Evolutionary conservation across 495 filamentous ascomycete genomes (phyloP), one percentile per base, ranked within the genome.

Genomic region (Oidiodendron maius): DNA sequence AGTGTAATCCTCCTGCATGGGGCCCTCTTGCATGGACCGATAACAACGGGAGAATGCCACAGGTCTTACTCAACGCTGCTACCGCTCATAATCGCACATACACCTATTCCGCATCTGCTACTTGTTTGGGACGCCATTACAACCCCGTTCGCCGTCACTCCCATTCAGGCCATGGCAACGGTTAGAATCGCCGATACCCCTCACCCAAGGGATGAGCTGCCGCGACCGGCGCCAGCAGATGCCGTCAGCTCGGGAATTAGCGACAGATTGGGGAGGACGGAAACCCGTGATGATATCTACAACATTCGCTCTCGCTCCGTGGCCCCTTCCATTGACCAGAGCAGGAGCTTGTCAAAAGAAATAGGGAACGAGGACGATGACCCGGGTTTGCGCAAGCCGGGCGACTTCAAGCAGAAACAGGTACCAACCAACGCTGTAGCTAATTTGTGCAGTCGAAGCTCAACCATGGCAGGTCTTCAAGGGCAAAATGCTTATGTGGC

Each of bases 401-500:
- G 41, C 20, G 49, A 52, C 35, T 52, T 39, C 22, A 52, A 52
- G 38, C 15, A 52, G 34, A 52, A 52, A 43, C 49, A 52, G 49
- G 49, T 52, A 45, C 23, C 34, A 30, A 21, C 12, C 22, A n/a
- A 17, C 16, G 17, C 10, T 11, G 17, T 43, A 11, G 6, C 35
- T 24, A 21, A 50, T 16, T 9, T 8, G 12, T 50, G 25, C 16
- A 11, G 23, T 20, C 26, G 24, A 17, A 28, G 9, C 34, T 37
- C 18, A 36, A 26, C 36, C 34, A 26, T 9, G 5, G 5, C 64
- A 73, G 62, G 58, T 71, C 24, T 73, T 72, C 47, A 60, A 58
- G 13, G 70, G 70, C 3, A 62, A 60, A n/a, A 55, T 62, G 11
- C 44, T 73, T 56, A 49, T 73, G 45, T 73, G 69, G 69, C 70